Evolutionary conservation across 345 rosid genomes (phyloP), one percentile per base, ranked within the genome.

Genomic region (Hevea brasiliensis): DNA sequence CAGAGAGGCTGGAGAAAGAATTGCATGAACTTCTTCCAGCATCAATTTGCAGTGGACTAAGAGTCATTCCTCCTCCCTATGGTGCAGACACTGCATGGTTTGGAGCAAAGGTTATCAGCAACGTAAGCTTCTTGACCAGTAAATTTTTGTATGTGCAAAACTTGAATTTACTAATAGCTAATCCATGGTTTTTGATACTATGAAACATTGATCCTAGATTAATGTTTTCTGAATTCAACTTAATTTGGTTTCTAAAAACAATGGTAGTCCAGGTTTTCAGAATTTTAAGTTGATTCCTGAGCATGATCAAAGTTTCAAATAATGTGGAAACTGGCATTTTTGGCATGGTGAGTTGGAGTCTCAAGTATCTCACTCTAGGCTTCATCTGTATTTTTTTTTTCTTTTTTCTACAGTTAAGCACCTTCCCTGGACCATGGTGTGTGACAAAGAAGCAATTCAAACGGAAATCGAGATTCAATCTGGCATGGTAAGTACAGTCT

Each of bases 1-100:
- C 89, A 95, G 97, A 87, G 73, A 89, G 98, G 85, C 85, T 95
- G 74, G 88, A 92, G 80, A 92, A 76, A 81, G 96, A 94, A 87
- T 81, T 94, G 71, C 85, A 68, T 8, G 87, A 45, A 62, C 80
- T 82, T 70, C 87, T 90, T 76, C 78, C 91, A 14, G 75, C 95
- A 32, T 77, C 91, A 61, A 74, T 83, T 7, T 67, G 84, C 70
- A 86, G 79, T 60, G 94, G 94, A 74, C 69, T 89, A 70, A 87
- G 77, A 86, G 94, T 92, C 69, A 65, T 89, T 71, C 86, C 90
- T 61, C 92, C 97, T 78, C 86, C 97, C 48, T 71, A 78, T 7
- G 92, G 94, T 37, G 89, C 81, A n/a, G 89, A 94, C 76, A 80
- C 91, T 41, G 87, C 94, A 32, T 94, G 99, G 99, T 90, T 84